Evolutionary conservation across 345 rosid species (phyloP).

Genomic region (Sonneratia alba): DNA sequence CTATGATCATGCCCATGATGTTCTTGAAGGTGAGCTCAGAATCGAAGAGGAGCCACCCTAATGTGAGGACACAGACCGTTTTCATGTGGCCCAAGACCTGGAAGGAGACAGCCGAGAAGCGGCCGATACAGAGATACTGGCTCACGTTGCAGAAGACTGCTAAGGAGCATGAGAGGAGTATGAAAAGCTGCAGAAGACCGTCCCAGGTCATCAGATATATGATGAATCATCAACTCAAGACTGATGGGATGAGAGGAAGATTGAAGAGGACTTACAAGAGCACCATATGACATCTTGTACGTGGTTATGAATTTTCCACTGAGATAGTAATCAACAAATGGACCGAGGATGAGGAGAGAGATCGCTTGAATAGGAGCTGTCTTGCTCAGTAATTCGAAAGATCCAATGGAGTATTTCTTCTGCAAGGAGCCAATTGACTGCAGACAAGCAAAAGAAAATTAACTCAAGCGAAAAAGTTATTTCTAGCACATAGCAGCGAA

Average conservation of each 20-base stretch:
- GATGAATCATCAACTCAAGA: background rate
- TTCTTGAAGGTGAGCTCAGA: conserved; percentile 76
- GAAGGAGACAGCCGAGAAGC: conserved; percentile 85
- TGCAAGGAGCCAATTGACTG: conserved; percentile 91
- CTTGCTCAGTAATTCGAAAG: conserved; percentile 82
- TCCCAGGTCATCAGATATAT: background rate
- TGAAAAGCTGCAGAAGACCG: conserved; percentile 49
- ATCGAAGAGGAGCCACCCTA: conserved; percentile 92
- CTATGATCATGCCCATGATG: conserved; percentile 73
- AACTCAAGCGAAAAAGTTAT: background rate
- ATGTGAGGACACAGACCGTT: conserved; percentile 73
- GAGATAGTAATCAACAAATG: conserved; percentile 69
- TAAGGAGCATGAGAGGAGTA: conserved; percentile 65
- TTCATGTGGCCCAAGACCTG: conserved; percentile 99
- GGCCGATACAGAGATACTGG: conserved; percentile 93
- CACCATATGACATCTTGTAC: conserved; percentile 68
- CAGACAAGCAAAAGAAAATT: background rate
- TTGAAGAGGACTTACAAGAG: conserved; percentile 39
- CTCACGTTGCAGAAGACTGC: conserved; percentile 97
- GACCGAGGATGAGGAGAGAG: conserved; percentile 80
- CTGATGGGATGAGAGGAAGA: background rate
- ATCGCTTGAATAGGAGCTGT: conserved; percentile 98
- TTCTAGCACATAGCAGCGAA: background rate
- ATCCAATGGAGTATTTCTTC: conserved; percentile 83
- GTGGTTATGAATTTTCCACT: conserved; percentile 49